Evolutionary conservation across 78 protist species (phyloP).

Genomic region (Andalucia godoyi): DNA sequence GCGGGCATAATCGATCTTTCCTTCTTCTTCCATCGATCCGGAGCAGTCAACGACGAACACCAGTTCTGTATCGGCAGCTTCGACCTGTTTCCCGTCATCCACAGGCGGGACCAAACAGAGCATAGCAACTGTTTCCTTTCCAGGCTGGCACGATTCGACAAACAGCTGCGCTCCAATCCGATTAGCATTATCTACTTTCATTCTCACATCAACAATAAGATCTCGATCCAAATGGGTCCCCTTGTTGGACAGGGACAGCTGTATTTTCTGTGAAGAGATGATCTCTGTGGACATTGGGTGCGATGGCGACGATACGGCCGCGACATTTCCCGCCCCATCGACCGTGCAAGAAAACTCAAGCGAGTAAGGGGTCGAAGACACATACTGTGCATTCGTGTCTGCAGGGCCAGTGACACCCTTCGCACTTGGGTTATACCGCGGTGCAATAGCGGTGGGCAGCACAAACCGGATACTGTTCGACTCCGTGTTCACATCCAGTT

Average conservation of each 20-base stretch:
- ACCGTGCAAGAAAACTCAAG: not conserved
- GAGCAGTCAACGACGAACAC: conserved; percentile 41
- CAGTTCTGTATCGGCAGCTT: not conserved
- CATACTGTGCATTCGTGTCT: too few relatives aligned
- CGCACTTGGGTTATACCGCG: conserved; percentile 22
- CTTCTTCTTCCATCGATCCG: conserved; percentile 35
- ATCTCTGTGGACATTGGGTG: conserved; percentile 16
- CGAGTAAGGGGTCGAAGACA: not conserved
- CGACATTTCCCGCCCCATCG: not conserved
- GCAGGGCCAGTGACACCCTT: conserved; percentile 3
- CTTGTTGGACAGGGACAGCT: conserved; percentile 34
- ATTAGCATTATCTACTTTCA: conserved; percentile 17
- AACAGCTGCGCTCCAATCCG: conserved; percentile 6
- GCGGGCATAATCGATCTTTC: conserved; percentile 17
- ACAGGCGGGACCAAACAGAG: conserved; percentile 42
- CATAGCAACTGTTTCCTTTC: conserved; percentile 19
- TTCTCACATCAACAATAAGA: conserved; percentile 1
- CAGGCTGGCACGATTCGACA: not conserved
- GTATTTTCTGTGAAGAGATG: not conserved
- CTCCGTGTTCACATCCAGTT: conserved; percentile 40
- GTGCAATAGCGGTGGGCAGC: conserved; percentile 57
- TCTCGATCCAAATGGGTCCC: not conserved
- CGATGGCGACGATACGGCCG: conserved; percentile 14
- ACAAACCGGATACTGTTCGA: conserved; percentile 17
- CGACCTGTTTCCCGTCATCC: conserved; percentile 1